These are phyloP conservation scores for Stephanodiscus triporus DNA, from an alignment of 108 stramenopile genomes.

Conservation along the genomic window DNA sequence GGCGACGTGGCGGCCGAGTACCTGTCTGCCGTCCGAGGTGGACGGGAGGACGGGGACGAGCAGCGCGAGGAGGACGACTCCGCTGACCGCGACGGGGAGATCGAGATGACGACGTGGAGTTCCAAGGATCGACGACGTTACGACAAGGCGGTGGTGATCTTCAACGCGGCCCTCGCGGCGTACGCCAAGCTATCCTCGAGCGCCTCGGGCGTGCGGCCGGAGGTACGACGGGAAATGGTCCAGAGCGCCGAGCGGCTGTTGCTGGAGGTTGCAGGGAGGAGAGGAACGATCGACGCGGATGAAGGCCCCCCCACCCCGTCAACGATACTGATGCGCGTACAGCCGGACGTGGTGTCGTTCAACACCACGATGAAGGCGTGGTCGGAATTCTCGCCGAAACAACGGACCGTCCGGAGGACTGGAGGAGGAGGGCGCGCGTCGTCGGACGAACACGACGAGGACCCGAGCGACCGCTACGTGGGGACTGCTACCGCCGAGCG, in stretches of 20 bases:
- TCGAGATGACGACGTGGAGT: constrained; percentile 12
- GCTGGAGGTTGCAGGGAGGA: constrained; percentile 31
- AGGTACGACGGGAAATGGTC: constrained; percentile 39
- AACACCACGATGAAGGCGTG: constrained; percentile 46
- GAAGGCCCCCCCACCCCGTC: background rate
- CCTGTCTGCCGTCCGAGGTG: background rate
- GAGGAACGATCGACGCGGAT: background rate
- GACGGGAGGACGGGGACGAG: background rate
- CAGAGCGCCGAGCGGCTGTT: constrained; percentile 35
- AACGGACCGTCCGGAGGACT: background rate
- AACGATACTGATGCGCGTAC: constrained; percentile 26
- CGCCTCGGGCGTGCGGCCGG: constrained; percentile 11
- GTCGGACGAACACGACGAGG: constrained; percentile 7
- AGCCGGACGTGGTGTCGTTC: constrained; percentile 47
- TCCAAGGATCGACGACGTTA: constrained; percentile 43
- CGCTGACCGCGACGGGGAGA: background rate
- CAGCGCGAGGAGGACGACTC: background rate
- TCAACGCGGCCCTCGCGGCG: constrained; percentile 39
- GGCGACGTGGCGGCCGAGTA: constrained; percentile 3
- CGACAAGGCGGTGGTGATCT: constrained; percentile 33
- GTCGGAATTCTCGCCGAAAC: constrained; percentile 26
- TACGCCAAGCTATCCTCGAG: constrained; percentile 40
- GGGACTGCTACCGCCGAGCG: constrained; percentile 32
- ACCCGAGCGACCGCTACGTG: background rate
- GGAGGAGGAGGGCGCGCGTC: background rate